These are phyloP conservation scores for Arachnopeziza araneosa DNA, from an alignment of 2,329 filamentous ascomycete genomes.

Conservation along the genomic window DNA sequence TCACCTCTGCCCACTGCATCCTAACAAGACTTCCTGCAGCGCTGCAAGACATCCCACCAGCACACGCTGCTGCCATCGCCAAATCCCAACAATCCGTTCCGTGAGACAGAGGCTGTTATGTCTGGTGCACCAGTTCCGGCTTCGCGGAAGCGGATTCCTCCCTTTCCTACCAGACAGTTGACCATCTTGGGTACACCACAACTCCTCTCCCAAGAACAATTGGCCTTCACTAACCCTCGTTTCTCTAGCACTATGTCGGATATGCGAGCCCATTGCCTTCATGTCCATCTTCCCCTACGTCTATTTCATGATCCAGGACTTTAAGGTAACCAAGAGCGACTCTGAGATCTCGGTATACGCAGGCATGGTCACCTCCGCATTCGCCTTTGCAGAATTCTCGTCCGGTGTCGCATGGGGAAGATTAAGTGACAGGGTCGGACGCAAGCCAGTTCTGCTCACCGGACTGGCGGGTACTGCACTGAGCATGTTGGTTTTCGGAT, in stretches of 20 bases:
- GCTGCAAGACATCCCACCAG: not conserved
- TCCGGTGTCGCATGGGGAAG: conserved; percentile 91
- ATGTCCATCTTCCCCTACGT: conserved; percentile 99
- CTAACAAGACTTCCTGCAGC: not conserved
- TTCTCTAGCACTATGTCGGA: conserved; percentile 75
- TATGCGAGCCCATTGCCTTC: conserved; percentile 98
- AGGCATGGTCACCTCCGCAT: conserved; percentile 92
- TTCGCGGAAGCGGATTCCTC: conserved; percentile 32
- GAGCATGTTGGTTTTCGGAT: conserved; percentile 90
- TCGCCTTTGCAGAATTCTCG: conserved; percentile 91
- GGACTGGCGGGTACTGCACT: conserved; percentile 88
- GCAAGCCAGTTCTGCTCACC: conserved; percentile 85
- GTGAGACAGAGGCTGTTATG: conserved; percentile 11
- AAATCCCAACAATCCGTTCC: not conserved
- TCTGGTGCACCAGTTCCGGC: conserved; percentile 18
- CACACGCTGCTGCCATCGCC: not conserved
- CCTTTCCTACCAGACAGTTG: conserved; percentile 42
- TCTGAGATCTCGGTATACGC: conserved; percentile 85
- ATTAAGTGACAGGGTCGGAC: conserved; percentile 83
- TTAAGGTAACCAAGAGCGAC: conserved; percentile 73
- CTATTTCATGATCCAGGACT: conserved; percentile 94
- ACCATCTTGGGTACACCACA: conserved; percentile 42
- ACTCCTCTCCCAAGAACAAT: not conserved
- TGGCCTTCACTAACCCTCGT: not conserved
- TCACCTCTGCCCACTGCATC: not conserved